Conservation (phyloP, 805 yeast species). For the Ogataea kodamae region DNA sequence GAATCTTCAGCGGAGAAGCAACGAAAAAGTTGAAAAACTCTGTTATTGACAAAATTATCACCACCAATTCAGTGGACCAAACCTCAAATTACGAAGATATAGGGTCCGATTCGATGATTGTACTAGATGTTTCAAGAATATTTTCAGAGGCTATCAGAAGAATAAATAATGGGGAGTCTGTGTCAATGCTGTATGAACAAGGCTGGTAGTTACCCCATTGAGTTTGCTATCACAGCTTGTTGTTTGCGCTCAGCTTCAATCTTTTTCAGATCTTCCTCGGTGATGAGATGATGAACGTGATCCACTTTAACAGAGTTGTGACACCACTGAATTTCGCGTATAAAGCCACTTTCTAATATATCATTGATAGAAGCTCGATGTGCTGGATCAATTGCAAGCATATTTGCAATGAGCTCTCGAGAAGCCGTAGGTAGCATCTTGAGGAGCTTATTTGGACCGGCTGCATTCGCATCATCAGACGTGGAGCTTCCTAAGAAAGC, state of each 20-base stretch:
- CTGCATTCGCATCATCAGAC: slow-evolving; percentile 25
- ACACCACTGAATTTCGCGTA: slow-evolving; percentile 55
- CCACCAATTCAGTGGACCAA: slow-evolving; percentile 92
- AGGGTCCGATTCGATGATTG: slow-evolving; percentile 55
- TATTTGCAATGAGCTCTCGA: slow-evolving; percentile 55
- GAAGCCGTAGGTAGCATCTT: slow-evolving; percentile 67
- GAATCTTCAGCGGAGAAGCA: slow-evolving; percentile 91
- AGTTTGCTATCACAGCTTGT: slow-evolving; percentile 20
- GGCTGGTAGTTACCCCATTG: slow-evolving; percentile 44
- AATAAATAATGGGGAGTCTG: slow-evolving; percentile 95
- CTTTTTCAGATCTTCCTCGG: slow-evolving; percentile 57
- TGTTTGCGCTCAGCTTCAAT: slow-evolving; percentile 36
- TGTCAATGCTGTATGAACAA: slow-evolving; percentile 88
- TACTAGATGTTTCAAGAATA: slow-evolving; percentile 81
- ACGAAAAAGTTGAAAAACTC: slow-evolving; percentile 61
- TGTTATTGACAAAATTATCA: slow-evolving; percentile 77
- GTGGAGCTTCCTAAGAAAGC: slow-evolving; percentile 45
- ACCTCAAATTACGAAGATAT: slow-evolving; percentile 47
- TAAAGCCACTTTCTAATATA: slow-evolving; percentile 57
- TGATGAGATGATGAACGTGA: slow-evolving; percentile 65
- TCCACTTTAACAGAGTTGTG: slow-evolving; percentile 32
- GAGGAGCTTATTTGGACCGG: slow-evolving; percentile 71
- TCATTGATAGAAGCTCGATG: slow-evolving; percentile 58
- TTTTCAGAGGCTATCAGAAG: slow-evolving; percentile 95
- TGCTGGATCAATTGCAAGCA: slow-evolving; percentile 60